phyloP scores from a whole-genome alignment of 768 basidiomycete species.

The Lyophyllum decastes region DNA sequence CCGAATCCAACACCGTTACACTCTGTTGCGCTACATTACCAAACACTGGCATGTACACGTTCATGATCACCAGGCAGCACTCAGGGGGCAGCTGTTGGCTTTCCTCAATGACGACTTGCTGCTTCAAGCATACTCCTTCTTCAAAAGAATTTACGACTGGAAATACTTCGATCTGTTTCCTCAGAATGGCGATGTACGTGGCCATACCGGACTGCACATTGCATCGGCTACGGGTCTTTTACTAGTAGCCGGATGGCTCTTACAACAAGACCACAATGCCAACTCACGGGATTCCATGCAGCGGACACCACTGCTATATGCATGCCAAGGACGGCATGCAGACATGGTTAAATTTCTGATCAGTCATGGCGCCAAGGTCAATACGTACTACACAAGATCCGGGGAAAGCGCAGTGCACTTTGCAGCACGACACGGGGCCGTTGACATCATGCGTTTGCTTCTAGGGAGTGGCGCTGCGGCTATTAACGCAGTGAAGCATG shows the following conservation, averaged over 20 bases:
- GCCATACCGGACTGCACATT: neutral
- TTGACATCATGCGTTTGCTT: no score
- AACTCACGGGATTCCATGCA: neutral
- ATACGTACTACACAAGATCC: neutral
- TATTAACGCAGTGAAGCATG: no score
- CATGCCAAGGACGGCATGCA: neutral
- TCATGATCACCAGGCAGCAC: neutral
- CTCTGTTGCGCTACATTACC: neutral
- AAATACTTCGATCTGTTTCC: neutral
- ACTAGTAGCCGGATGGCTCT: neutral
- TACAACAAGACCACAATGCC: neutral
- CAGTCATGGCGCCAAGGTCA: neutral
- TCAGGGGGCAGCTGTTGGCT: neutral
- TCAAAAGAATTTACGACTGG: neutral
- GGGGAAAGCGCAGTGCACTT: no score
- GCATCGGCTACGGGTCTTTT: neutral
- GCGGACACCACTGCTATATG: neutral
- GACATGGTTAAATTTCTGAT: neutral
- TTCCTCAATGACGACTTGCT: neutral
- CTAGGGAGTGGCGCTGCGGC: no score
- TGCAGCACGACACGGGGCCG: no score
- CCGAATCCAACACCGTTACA: neutral
- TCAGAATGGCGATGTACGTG: neutral
- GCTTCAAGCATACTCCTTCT: neutral
- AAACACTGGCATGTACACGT: neutral